These are phyloP conservation scores for Cyphellophora europaea DNA, from an alignment of 2,329 filamentous ascomycete species.

Conservation along the genomic window DNA sequence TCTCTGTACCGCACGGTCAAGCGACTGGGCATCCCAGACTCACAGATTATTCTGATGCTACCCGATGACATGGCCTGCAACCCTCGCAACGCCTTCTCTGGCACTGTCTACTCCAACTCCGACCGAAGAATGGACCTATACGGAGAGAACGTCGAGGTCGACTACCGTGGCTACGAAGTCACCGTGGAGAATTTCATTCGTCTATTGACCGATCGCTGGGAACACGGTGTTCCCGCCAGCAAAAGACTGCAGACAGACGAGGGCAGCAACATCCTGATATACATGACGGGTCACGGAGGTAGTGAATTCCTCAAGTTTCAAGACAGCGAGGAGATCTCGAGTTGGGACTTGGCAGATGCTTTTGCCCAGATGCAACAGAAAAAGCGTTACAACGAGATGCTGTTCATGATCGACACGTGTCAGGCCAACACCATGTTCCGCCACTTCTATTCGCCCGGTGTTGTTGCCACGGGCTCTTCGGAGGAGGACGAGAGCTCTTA, in stretches of 20 bases:
- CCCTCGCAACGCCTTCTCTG: slow-evolving; percentile 93
- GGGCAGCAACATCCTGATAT: slow-evolving; percentile 91
- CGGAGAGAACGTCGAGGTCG: slow-evolving; percentile 97
- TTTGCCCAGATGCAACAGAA: slow-evolving; percentile 99
- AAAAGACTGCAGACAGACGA: slow-evolving; percentile 92
- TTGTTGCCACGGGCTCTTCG: slow-evolving; percentile 93
- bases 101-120: slow-evolving; percentile 96
- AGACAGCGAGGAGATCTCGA: slow-evolving; percentile 93
- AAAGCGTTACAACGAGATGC: slow-evolving; percentile 94
- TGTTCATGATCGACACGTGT: slow-evolving; percentile 99
- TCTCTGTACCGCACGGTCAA: slow-evolving; percentile 98
- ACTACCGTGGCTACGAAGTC: slow-evolving; percentile 96
- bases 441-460: slow-evolving; percentile 95
- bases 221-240: slow-evolving; percentile 87
- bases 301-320: slow-evolving; percentile 99
- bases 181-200: slow-evolving; percentile 99
- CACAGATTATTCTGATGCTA: slow-evolving; percentile 99
- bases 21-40: slow-evolving; percentile 92
- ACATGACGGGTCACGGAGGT: slow-evolving; percentile 97
- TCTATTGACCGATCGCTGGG: slow-evolving; percentile 84
- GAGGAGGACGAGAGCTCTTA: slow-evolving; percentile 95
- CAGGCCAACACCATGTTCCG: slow-evolving; percentile 99
- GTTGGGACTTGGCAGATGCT: slow-evolving; percentile 89
- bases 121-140: slow-evolving; percentile 93
- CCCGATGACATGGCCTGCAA: slow-evolving; percentile 99